Percentiles rank a stretch among this genome's conserved stretches.
These are phyloP conservation scores for Chaetomiaceae sp. DNA, from an alignment of 2,329 filamentous ascomycete species.

Conservation along the genomic window DNA sequence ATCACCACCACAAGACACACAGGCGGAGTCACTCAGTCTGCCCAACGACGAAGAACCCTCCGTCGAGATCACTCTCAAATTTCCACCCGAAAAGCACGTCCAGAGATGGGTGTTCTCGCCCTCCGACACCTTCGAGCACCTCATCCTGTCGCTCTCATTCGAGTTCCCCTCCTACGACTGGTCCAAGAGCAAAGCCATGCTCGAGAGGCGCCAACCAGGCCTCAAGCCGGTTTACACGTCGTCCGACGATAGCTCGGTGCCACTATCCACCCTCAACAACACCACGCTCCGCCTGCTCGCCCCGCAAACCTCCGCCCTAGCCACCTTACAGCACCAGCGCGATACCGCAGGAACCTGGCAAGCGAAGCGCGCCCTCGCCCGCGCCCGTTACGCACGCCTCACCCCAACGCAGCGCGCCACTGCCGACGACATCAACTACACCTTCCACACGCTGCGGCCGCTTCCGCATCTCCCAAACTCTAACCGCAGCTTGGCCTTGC, in stretches of 20 bases:
- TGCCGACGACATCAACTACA: constrained; percentile 61
- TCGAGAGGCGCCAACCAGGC: constrained; percentile 13
- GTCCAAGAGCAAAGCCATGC: constrained; percentile 25
- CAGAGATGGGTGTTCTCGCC: constrained; percentile 16
- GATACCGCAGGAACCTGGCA: constrained; percentile 12
- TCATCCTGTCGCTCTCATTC: constrained; percentile 11
- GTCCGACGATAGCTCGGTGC: constrained; percentile 20
- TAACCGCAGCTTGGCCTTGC: constrained; percentile 61
- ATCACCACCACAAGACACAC: background rate
- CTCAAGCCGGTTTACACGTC: constrained; percentile 26
- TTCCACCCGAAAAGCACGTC: constrained; percentile 18
- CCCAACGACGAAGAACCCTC: constrained; percentile 3
- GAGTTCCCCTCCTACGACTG: constrained; percentile 20
- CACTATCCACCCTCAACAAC: constrained; percentile 22
- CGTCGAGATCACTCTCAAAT: constrained; percentile 20
- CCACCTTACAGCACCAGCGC: constrained; percentile 19
- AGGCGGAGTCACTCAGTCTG: background rate
- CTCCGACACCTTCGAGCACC: constrained; percentile 14
- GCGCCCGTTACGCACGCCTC: constrained; percentile 25
- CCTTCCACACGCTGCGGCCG: constrained; percentile 71
- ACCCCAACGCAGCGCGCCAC: background rate
- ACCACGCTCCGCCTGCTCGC: constrained; percentile 29
- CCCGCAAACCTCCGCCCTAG: constrained; percentile 23
- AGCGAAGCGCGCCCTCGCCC: constrained; percentile 11
- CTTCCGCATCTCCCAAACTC: constrained; percentile 73